Evolutionary conservation across 2,329 filamentous ascomycete species (phyloP).

Genomic region (Meredithiella fracta): DNA sequence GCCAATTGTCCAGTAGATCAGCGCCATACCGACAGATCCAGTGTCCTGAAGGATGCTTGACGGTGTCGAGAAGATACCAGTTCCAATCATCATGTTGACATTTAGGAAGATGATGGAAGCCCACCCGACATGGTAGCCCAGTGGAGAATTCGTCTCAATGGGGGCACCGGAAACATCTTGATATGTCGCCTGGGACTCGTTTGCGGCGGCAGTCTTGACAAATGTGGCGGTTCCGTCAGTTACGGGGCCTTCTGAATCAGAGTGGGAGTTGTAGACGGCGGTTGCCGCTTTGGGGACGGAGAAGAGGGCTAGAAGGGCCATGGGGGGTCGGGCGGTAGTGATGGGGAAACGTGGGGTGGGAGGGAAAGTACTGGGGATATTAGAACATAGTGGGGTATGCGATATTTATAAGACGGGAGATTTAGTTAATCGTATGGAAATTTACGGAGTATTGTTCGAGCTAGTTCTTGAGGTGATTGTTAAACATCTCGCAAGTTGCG

Average conservation of each 20-base stretch:
- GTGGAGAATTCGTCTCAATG: conserved; percentile 39
- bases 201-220: conserved; percentile 28
- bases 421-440: no score
- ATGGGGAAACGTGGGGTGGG: neutral
- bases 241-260: conserved; percentile 19
- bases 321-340: neutral
- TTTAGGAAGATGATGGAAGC: conserved; percentile 44
- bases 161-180: conserved; percentile 47
- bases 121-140: conserved; percentile 42
- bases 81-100: conserved; percentile 46
- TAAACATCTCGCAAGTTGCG: no score
- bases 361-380: neutral
- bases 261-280: conserved; percentile 6
- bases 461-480: no score
- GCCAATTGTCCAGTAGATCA: conserved; percentile 50
- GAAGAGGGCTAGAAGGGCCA: neutral
- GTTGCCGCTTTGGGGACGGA: neutral
- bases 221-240: conserved; percentile 28
- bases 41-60: conserved; percentile 40
- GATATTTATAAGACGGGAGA: no score
- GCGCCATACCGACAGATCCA: conserved; percentile 43
- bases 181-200: conserved; percentile 33
- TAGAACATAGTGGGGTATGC: no score
- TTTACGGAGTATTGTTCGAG: no score
- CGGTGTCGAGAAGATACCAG: conserved; percentile 48